These are phyloP conservation scores for Epichloe glyceriae DNA, from an alignment of 2,329 filamentous ascomycete species.

Conservation along the genomic window DNA sequence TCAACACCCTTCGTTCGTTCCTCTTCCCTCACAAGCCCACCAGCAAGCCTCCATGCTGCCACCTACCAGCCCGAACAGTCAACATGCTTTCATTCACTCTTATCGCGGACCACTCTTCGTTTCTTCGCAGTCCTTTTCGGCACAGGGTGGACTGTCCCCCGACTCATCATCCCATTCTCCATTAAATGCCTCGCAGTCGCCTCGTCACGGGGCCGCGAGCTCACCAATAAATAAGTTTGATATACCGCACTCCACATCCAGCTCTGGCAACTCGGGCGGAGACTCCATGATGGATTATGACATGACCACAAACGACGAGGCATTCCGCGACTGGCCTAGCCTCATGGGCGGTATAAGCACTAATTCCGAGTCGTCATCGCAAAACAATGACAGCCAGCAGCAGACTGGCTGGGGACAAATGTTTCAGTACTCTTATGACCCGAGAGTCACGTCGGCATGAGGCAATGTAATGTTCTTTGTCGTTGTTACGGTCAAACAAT, in stretches of 20 bases:
- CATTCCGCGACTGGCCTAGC: conserved; percentile 30
- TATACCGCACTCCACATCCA: conserved; percentile 18
- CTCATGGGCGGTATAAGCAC: conserved; percentile 23
- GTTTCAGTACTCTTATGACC: conserved; percentile 4
- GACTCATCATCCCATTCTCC: conserved; percentile 21
- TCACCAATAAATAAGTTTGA: conserved; percentile 22
- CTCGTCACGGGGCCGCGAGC: conserved; percentile 13
- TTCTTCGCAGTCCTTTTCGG: conserved; percentile 18
- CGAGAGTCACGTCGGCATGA: conserved; percentile 3
- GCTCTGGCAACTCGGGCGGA: conserved; percentile 11
- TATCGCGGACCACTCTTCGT: conserved; percentile 22
- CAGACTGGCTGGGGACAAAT: conserved; percentile 2
- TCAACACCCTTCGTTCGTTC: conserved; percentile 19
- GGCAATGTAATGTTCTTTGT: background rate
- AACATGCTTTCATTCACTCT: conserved; percentile 15
- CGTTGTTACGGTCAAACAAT: background rate
- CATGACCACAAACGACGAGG: conserved; percentile 14
- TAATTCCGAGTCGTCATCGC: conserved; percentile 15
- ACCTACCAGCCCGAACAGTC: conserved; percentile 10
- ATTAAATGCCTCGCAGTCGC: conserved; percentile 19
- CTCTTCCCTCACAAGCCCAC: conserved; percentile 20
- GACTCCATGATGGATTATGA: conserved; percentile 31
- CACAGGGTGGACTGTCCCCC: conserved; percentile 17
- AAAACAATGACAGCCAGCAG: conserved; percentile 7
- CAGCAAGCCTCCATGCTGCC: conserved; percentile 14